These are phyloP conservation scores for Helicostylum pulchrum DNA, from an alignment of 192 early-diverging fungal species.

Conservation along the genomic window DNA sequence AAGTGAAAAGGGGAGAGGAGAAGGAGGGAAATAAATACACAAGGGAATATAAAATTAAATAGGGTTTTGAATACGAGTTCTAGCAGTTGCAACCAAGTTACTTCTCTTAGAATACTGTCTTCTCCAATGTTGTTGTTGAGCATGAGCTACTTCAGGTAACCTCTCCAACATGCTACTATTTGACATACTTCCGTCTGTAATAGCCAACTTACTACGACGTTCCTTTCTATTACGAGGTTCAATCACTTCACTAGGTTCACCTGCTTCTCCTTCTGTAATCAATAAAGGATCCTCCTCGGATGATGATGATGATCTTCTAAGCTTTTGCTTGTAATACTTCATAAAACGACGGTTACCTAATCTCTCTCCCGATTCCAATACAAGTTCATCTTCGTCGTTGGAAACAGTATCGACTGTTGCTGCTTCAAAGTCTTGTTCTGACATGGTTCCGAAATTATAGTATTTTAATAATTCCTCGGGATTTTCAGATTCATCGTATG, in stretches of 20 bases:
- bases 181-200: constrained; percentile 14
- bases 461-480: constrained; percentile 86
- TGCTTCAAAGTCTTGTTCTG: constrained; percentile 28
- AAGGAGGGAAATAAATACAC: no score
- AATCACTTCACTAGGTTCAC: not conserved
- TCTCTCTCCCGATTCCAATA: constrained; percentile 16
- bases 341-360: constrained; percentile 21
- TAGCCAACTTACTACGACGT: constrained; percentile 8
- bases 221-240: constrained; percentile 14
- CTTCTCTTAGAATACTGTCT: not conserved
- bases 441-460: constrained; percentile 83
- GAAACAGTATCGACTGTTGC: not conserved
- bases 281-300: not conserved
- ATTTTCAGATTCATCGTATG: constrained; percentile 89
- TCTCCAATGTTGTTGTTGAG: constrained; percentile 6
- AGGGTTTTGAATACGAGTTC: constrained; percentile 17
- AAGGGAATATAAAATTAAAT: not conserved
- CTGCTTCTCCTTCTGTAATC: not conserved
- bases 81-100: constrained; percentile 2
- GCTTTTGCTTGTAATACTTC: constrained; percentile 22
- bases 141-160: constrained; percentile 6
- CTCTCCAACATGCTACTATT: not conserved
- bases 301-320: not conserved
- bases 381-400: constrained; percentile 12
- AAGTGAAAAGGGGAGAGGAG: not conserved